Evolutionary conservation across 768 basidiomycete species (phyloP), one percentile per base, ranked within the genome.

Genomic region (Russula sp.): DNA sequence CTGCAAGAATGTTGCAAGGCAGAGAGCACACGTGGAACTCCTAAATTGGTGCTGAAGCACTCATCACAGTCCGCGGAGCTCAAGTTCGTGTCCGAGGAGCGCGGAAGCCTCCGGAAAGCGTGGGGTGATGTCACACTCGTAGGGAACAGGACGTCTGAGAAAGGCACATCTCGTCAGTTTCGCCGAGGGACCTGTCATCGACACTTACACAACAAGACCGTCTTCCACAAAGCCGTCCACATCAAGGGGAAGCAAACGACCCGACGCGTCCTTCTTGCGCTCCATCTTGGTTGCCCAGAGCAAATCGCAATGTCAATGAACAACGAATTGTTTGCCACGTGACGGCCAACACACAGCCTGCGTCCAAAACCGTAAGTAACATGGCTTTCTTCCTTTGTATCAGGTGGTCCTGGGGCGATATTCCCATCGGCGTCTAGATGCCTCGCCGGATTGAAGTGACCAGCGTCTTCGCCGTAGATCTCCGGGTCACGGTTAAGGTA

Each of bases 191-290:
- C 28, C 30, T 20, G 13, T 46, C 6, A 24, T 18, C n/a, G 10
- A 34, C 22, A 50, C 66, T 67, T 56, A 67, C 66, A 67, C 66
- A 26, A 67, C 66, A 14, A 67, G 66, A 30, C 66, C 66, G 16
- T 60, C 63, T 56, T 67, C 66, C n/a, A 67, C 63, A 30, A 64
- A 67, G 8, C 66, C 66, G 40, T 67, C 66, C 44, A 67, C 63
- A n/a, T 67, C 55, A 13, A 66, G 38, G 13, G 62, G 56, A 30
- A 67, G 62, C 2, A 18, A 32, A 26, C 52, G 48, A 5, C 66
- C 66, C 10, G 53, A 55, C 8, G 48, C 49, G 20, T 66, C 59
- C 22, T 61, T 66, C 54, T 64, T 63, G 28, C 62, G 57, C 46
- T 64, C 56, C n/a, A 67, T 60, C 6, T 51, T 67, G 42, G 32